Base-by-base conservation (phyloP, 257 asterid genomes). In the Solanum chiquidenum region DNA sequence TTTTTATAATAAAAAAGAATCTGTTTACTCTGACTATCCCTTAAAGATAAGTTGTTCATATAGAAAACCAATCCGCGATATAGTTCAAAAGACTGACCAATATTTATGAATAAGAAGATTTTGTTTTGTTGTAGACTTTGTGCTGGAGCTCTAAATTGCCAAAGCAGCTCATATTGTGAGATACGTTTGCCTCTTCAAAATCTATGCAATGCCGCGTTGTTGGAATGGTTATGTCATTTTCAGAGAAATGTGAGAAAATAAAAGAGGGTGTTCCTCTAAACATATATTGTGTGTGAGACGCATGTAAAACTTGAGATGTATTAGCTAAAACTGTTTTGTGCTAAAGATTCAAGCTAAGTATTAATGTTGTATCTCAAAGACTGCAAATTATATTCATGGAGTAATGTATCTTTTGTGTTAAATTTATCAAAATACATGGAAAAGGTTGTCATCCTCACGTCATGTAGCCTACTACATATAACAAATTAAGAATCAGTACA, bases 121-220 rank as follows among this genome's bases (percentile, higher is more conserved):
- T 86, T 86, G 49, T 72, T 82, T 31, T 49, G 86, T 83, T 86
- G 96, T 82, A 96, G 99, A 95, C 90, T 92, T 96, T 92, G 99
- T 96, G 86, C 91, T 96, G 97, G 99, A 96, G 94, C 98, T 96
- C 93, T 94, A 90, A 69, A 89, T 38, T 85, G 44, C 69, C 69
- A 88, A 88, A 88, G 88, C 85, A 69, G 69, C 87, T 74, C 77
- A 46, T 33, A 55, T 38, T 27, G 69, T 82, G 49, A 18, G 42
- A 49, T 31, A 82, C 1, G 69, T 31, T 82, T 82, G 71, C 44
- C 29, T 31, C 42, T 49, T 7, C 86, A 49, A 49, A 82, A 29
- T 29, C 68, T 49, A 49, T 46, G 42, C 58, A 80, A 38, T 80
- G 16, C 85, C 29, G 10, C 29, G 23, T 80, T 52, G 85, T 49